Evolutionary conservation across 371 early-diverging fungal species (phyloP).

Genomic region (Fennellomyces sp.): DNA sequence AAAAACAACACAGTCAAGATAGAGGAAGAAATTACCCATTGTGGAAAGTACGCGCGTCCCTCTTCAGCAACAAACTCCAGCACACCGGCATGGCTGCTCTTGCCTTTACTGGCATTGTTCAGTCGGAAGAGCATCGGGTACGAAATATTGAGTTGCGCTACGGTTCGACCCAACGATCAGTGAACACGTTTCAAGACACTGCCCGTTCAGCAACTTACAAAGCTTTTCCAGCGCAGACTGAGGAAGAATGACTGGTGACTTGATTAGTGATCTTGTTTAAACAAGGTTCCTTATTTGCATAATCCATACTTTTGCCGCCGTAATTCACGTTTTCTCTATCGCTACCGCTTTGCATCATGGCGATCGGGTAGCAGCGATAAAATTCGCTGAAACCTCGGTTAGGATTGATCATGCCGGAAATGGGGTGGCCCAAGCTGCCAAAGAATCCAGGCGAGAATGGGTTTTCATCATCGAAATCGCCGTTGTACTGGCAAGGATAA

Average conservation of each 20-base stretch:
- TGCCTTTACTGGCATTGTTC: conserved; percentile 51
- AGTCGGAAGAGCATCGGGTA: conserved; percentile 95
- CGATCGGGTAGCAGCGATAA: conserved; percentile 81
- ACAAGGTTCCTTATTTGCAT: not conserved
- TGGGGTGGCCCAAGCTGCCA: conserved; percentile 23
- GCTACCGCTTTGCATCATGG: conserved; percentile 77
- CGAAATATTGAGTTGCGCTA: conserved; percentile 84
- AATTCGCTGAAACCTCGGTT: conserved; percentile 61
- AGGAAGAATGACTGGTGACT: conserved; percentile 79
- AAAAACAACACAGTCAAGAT: not conserved
- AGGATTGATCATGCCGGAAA: conserved; percentile 40
- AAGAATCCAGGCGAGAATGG: conserved; percentile 33
- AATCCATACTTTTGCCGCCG: conserved; percentile 80
- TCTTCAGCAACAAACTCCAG: conserved; percentile 99
- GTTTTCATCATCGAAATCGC: conserved; percentile 32
- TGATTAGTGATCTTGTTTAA: not conserved
- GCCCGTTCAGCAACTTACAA: conserved; percentile 44
- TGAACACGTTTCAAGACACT: no score
- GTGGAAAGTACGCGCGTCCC: conserved; percentile 94
- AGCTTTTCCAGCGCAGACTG: conserved; percentile 88
- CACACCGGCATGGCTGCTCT: conserved; percentile 94
- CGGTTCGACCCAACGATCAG: not conserved
- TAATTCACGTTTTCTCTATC: conserved; percentile 79
- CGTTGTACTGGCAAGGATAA: conserved; percentile 19
- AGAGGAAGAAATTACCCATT: no score